A percentile compares a stretch with the other conserved stretches of the same genome.
These are phyloP conservation scores for Lathyrus sativus DNA, from an alignment of 306 rosid species.

Conservation along the genomic window DNA sequence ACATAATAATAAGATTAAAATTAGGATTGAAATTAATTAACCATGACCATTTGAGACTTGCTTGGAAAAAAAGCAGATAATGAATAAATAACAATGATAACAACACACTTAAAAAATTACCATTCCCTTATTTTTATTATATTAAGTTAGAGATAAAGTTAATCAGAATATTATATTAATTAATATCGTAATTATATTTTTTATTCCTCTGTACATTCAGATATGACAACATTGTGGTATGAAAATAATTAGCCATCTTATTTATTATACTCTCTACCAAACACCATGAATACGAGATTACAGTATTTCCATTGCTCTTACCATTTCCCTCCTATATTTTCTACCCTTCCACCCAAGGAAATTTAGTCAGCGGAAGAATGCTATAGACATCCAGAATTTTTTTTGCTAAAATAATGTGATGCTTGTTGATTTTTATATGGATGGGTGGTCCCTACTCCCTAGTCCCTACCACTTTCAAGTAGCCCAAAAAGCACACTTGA, in stretches of 20 bases:
- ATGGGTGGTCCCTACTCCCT: not conserved
- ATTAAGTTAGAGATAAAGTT: too few species aligned
- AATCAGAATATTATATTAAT: not conserved
- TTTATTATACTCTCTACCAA: conserved; percentile 8
- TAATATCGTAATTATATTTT: conserved; percentile 4
- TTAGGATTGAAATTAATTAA: conserved; percentile 1
- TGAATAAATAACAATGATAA: not conserved
- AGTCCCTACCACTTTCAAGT: not conserved
- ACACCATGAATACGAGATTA: not conserved
- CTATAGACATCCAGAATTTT: not conserved
- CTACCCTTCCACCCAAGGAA: not conserved
- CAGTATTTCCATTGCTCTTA: conserved; percentile 11
- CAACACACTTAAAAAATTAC: conserved; percentile 5
- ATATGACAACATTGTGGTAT: conserved; percentile 9
- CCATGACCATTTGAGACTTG: not conserved
- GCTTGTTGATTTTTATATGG: conserved; percentile 2
- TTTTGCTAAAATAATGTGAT: not conserved
- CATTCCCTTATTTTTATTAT: not conserved
- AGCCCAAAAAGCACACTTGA: not conserved
- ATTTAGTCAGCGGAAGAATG: conserved; percentile 9
- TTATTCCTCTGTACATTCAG: conserved; percentile 7
- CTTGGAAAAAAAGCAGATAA: not conserved
- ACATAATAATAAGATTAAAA: not conserved
- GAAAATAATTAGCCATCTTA: conserved; percentile 10
- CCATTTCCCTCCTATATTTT: conserved; percentile 8